Evolutionary conservation across 768 basidiomycete species (phyloP).

Genomic region (Tubosaeta sp.): DNA sequence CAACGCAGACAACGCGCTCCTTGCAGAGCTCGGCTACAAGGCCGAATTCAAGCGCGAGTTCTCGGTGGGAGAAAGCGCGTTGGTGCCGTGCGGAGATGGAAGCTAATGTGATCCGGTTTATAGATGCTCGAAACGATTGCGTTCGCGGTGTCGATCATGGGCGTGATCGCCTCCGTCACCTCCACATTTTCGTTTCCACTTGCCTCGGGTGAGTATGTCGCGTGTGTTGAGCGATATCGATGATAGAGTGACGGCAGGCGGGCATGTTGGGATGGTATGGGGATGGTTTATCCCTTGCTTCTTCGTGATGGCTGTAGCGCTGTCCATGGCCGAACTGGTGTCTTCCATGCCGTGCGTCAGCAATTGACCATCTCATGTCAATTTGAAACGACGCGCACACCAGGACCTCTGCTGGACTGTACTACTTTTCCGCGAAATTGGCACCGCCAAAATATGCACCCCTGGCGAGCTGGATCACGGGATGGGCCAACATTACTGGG

Average conservation of each 20-base stretch:
- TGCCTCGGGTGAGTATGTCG: conserved; percentile 43
- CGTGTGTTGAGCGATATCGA: neutral
- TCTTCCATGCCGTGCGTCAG: conserved; percentile 70
- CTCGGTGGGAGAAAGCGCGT: conserved; percentile 42
- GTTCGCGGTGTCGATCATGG: conserved; percentile 71
- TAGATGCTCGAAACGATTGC: conserved; percentile 57
- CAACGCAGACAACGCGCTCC: conserved; percentile 50
- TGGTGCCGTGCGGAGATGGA: neutral
- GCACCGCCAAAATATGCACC: conserved; percentile 59
- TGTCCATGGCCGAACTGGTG: conserved; percentile 69
- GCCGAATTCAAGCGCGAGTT: conserved; percentile 73
- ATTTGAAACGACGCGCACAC: neutral
- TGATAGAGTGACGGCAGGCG: conserved; percentile 38
- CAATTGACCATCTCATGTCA: neutral
- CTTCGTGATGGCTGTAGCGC: conserved; percentile 64
- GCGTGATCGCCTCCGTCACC: conserved; percentile 63
- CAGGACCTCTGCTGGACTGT: conserved; percentile 75
- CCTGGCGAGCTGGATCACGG: conserved; percentile 54
- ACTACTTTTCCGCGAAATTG: conserved; percentile 74
- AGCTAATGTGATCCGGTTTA: neutral
- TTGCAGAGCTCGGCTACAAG: conserved; percentile 68
- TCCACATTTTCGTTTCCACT: conserved; percentile 65
- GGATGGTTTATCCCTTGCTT: conserved; percentile 71
- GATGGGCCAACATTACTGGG: conserved; percentile 74
- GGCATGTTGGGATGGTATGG: conserved; percentile 74